Percentiles rank a stretch among this genome's conserved stretches.
phyloP scores from a whole-genome alignment of 371 early-diverging fungal genomes.

The Apophysomyces ossiformis region DNA sequence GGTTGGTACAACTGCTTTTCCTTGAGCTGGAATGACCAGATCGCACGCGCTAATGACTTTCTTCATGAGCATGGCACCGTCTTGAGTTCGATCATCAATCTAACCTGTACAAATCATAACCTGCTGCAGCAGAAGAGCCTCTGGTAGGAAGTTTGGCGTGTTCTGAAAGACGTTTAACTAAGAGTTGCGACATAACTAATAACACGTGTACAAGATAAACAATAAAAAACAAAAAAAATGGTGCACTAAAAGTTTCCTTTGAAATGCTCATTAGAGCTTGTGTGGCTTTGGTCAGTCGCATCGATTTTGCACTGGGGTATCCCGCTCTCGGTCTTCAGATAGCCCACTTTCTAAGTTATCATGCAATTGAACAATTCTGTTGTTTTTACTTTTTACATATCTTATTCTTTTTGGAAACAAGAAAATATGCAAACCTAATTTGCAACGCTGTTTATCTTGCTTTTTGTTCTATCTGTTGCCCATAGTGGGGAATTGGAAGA shows the following conservation, averaged over 20 bases:
- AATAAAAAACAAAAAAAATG: not conserved
- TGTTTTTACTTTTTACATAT: too few species aligned
- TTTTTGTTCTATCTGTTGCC: too few species aligned
- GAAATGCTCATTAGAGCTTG: too few species aligned
- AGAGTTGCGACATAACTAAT: slow-evolving; percentile 28
- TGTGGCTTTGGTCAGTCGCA: too few species aligned
- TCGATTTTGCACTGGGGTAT: too few species aligned
- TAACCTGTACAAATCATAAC: slow-evolving; percentile 95
- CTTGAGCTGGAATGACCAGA: slow-evolving; percentile 73
- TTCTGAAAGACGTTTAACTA: slow-evolving; percentile 63
- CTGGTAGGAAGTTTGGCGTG: slow-evolving; percentile 84
- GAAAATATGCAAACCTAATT: too few species aligned
- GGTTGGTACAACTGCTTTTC: slow-evolving; percentile 78
- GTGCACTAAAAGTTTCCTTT: not conserved
- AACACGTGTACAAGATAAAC: not conserved
- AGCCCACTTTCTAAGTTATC: too few species aligned
- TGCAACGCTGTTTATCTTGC: too few species aligned
- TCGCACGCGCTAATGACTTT: slow-evolving; percentile 61
- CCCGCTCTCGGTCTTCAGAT: too few species aligned
- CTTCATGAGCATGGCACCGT: not conserved
- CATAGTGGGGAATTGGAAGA: too few species aligned
- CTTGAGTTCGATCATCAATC: not conserved
- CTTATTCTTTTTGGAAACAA: too few species aligned
- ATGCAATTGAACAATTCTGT: too few species aligned
- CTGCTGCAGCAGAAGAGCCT: slow-evolving; percentile 86